These are phyloP conservation scores for Toxicodendron radicans DNA, from an alignment of 345 rosid genomes.

Conservation along the genomic window DNA sequence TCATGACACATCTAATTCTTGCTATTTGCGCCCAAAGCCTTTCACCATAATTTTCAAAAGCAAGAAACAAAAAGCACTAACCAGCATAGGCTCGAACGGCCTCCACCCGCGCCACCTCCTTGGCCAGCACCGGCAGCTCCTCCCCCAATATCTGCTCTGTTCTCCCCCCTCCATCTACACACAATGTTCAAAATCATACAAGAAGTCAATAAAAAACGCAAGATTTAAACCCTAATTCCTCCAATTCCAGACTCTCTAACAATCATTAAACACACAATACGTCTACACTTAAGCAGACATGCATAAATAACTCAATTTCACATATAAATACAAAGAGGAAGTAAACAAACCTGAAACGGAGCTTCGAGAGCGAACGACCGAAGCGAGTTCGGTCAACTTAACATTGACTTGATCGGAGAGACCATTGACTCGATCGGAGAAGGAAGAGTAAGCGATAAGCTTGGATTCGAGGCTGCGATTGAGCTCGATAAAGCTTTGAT, in stretches of 20 bases:
- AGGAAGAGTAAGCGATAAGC: slow-evolving; percentile 60
- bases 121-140: slow-evolving; percentile 77
- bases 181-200: background rate
- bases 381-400: slow-evolving; percentile 53
- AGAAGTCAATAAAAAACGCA: background rate
- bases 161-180: slow-evolving; percentile 42
- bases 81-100: slow-evolving; percentile 82
- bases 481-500: slow-evolving; percentile 47
- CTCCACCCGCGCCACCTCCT: slow-evolving; percentile 91
- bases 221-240: background rate
- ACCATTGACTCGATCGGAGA: slow-evolving; percentile 54
- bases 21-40: background rate
- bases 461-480: slow-evolving; percentile 55
- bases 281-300: background rate
- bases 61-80: slow-evolving; percentile 28
- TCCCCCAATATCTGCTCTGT: slow-evolving; percentile 52
- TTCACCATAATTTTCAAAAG: background rate
- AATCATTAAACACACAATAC: background rate
- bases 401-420: slow-evolving; percentile 37
- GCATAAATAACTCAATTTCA: background rate
- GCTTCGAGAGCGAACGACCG: slow-evolving; percentile 35
- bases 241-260: background rate
- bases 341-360: slow-evolving; percentile 45
- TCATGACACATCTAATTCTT: background rate
- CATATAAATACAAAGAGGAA: background rate